These are phyloP conservation scores for Balakata baccata DNA, from an alignment of 345 rosid genomes.

Conservation along the genomic window DNA sequence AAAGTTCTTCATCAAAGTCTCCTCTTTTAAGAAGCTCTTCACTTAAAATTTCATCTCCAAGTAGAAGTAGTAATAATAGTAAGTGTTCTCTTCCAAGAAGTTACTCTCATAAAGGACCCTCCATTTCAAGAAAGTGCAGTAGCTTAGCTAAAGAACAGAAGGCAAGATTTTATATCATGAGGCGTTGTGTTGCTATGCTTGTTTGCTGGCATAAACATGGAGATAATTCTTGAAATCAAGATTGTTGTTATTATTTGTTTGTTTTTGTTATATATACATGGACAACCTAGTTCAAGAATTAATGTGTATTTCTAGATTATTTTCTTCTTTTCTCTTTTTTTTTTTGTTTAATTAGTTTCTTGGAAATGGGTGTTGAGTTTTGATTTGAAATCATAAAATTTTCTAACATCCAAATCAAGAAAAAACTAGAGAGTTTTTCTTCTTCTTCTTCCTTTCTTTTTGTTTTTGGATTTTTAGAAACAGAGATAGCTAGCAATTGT, in stretches of 20 bases:
- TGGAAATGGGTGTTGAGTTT: constrained; percentile 24
- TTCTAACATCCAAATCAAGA: constrained; percentile 17
- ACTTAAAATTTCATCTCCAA: constrained; percentile 54
- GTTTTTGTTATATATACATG: background rate
- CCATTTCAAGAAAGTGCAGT: constrained; percentile 68
- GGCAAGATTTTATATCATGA: constrained; percentile 93
- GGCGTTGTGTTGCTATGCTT: constrained; percentile 97
- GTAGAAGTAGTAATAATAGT: background rate
- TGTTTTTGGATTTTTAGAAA: background rate
- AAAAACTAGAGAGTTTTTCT: constrained; percentile 8
- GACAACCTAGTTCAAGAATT: background rate
- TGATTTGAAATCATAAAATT: constrained; percentile 23
- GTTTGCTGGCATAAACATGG: constrained; percentile 98
- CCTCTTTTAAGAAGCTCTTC: constrained; percentile 61
- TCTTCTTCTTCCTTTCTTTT: constrained; percentile 12
- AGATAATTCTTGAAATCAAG: constrained; percentile 48
- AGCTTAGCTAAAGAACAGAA: constrained; percentile 94
- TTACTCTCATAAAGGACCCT: constrained; percentile 51
- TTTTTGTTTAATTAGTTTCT: constrained; percentile 4
- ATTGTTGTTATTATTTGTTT: background rate
- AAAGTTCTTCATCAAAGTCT: constrained; percentile 57
- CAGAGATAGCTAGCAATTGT: constrained; percentile 11
- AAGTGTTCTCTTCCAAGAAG: constrained; percentile 45
- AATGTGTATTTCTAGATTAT: background rate
- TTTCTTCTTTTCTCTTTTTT: constrained; percentile 4